Evolutionary conservation across 2,329 filamentous ascomycete genomes (phyloP).

Genomic region (Magnaporthiopsis poae): DNA sequence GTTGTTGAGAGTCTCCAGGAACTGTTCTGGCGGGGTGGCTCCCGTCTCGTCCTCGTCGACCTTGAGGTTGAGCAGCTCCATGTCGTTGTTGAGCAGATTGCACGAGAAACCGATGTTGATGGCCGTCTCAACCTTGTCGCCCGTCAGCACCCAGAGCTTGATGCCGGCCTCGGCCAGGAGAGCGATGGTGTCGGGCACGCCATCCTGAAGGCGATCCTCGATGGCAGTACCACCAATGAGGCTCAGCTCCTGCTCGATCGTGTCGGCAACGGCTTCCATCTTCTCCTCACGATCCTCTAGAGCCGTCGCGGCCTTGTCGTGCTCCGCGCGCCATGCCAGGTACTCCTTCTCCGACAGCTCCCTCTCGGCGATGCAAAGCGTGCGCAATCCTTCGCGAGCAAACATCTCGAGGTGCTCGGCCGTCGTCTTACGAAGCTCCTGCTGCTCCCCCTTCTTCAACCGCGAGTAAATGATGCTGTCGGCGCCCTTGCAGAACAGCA

Average conservation of each 20-base stretch:
- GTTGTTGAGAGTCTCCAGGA: conserved; percentile 50
- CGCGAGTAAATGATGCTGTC: conserved; percentile 96
- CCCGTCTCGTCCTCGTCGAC: conserved; percentile 61
- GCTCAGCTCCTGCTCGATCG: conserved; percentile 80
- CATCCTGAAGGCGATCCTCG: conserved; percentile 91
- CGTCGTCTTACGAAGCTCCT: conserved; percentile 70
- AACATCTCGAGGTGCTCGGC: conserved; percentile 96
- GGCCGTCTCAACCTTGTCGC: conserved; percentile 96
- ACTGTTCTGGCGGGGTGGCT: conserved; percentile 34
- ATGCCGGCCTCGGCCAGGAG: conserved; percentile 87
- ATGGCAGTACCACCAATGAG: conserved; percentile 92
- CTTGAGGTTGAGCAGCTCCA: conserved; percentile 90
- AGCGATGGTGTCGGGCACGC: conserved; percentile 89
- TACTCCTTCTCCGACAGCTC: conserved; percentile 77
- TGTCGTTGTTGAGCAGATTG: conserved; percentile 91
- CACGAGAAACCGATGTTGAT: conserved; percentile 99
- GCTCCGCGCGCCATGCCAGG: conserved; percentile 69
- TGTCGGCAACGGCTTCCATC: conserved; percentile 77
- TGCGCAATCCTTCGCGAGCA: conserved; percentile 86
- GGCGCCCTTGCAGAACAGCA: conserved; percentile 93
- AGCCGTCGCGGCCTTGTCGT: conserved; percentile 76
- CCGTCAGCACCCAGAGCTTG: conserved; percentile 95
- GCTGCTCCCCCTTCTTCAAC: conserved; percentile 73
- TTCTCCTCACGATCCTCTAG: conserved; percentile 85
- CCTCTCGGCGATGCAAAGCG: conserved; percentile 82